Conservation (phyloP, 805 yeast species). For the Kodamaea neixiangensis region DNA sequence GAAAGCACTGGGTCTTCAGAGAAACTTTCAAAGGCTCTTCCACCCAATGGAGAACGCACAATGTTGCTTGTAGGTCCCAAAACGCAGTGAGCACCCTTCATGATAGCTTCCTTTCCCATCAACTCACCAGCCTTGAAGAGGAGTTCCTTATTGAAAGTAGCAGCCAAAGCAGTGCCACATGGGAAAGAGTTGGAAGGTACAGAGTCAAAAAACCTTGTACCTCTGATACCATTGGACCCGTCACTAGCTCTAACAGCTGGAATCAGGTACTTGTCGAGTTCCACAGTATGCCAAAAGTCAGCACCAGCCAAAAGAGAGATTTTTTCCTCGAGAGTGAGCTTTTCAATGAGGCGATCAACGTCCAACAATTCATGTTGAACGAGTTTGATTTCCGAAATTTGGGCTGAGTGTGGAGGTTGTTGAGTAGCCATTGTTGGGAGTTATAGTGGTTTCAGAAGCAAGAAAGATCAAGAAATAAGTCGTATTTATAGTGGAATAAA, state of each 20-base stretch:
- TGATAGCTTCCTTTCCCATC: conserved; percentile 55
- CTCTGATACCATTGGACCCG: conserved; percentile 68
- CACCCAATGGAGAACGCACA: conserved; percentile 58
- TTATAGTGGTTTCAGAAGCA: background rate
- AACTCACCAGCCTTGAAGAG: conserved; percentile 49
- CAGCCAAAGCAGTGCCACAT: conserved; percentile 59
- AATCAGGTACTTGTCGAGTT: conserved; percentile 17
- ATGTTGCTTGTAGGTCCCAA: conserved; percentile 54
- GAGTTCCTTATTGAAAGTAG: conserved; percentile 55
- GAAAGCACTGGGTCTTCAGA: conserved; percentile 58
- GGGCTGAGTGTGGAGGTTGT: background rate
- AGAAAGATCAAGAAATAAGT: background rate
- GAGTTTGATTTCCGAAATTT: background rate
- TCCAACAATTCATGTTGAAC: conserved; percentile 20
- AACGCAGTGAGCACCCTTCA: conserved; percentile 53
- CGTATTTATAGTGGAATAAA: background rate
- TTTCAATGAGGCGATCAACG: conserved; percentile 29
- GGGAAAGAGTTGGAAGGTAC: conserved; percentile 60
- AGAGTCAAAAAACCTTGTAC: conserved; percentile 55
- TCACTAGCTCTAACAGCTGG: conserved; percentile 33
- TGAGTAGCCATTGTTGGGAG: background rate
- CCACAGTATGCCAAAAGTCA: conserved; percentile 17
- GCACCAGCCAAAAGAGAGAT: conserved; percentile 37
- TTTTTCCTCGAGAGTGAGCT: conserved; percentile 37
- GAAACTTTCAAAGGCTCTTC: conserved; percentile 63